Base-by-base conservation (phyloP, 2,329 filamentous ascomycete genomes). In the Kalaharituber pfeilii region DNA sequence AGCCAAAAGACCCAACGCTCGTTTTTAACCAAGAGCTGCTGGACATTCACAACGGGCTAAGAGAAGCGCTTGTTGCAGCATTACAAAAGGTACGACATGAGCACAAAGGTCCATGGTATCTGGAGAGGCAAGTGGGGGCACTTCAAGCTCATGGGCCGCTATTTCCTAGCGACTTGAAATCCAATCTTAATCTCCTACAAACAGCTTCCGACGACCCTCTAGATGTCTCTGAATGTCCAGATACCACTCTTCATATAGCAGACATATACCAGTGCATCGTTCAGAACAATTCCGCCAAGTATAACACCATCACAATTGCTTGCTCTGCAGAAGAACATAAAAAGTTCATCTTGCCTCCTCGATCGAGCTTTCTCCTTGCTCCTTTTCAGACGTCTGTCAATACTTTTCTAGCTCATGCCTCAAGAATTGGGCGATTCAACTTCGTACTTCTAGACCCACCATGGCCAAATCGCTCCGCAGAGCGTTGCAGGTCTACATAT, bases 401-500 rank as follows among this genome's bases (percentile, higher is more conserved):
- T 1, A 44, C 53, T 13, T 52, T 54, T 20, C 42, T 26, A 2
- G 39, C 26, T 26, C 56, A 52, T 18, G 30, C 52, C 6, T 27
- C 53, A 15, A 52, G 49, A 15, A 29, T 57, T 20, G 54, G 50
- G 20, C 62, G 66, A 5, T 87, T 89, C 66, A 71, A 84, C 59
- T 70, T 88, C 45, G 71, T 88, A 33, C 66, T 87, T 6, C 69
- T 88, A 20, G 84, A 89, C 64, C 85, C 85, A 2, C 84, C 85
- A 1, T 89, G 85, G 84, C 83, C 84, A 0, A 89, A 86, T 64
- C 76, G 80, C 47, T 88, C 84, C 5, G 84, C 78, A 13, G 75
- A 63, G 62, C 72, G 42, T 5, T 5, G 60, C 77, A 79, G 66
- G 59, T 63, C 1, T 76, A 73, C 5, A 72, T 73, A 4, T 63